Evolutionary conservation across 257 asterid genomes (phyloP).

Genomic region (Jasminum sambac): DNA sequence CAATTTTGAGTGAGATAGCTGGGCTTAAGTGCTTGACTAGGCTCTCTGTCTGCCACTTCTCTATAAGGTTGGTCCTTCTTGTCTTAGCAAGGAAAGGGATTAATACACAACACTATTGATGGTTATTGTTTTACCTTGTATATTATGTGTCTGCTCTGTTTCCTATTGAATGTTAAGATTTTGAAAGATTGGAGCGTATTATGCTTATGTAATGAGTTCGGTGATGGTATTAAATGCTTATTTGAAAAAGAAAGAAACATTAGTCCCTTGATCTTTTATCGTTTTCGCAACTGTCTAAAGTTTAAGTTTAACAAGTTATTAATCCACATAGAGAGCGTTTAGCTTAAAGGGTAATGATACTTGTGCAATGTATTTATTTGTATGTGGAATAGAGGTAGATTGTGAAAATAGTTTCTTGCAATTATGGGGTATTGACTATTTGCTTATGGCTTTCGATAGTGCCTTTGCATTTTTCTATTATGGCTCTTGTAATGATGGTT

Average conservation of each 20-base stretch:
- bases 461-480: background rate
- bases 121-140: background rate
- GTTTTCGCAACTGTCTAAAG: background rate
- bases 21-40: slow-evolving; percentile 74
- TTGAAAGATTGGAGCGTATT: background rate
- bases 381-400: background rate
- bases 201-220: background rate
- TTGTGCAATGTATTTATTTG: background rate
- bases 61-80: slow-evolving; percentile 59
- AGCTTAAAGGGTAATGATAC: background rate
- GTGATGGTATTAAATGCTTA: background rate
- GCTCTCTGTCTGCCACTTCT: slow-evolving; percentile 88
- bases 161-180: background rate
- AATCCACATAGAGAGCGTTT: background rate
- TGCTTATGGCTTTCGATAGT: background rate
- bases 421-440: background rate
- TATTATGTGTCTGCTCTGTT: background rate
- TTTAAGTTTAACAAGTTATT: background rate
- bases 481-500: background rate
- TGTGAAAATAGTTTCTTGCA: background rate
- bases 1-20: slow-evolving; percentile 63
- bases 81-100: background rate
- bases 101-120: background rate
- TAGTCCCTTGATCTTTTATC: background rate
- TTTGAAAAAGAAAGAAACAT: background rate